Conservation (phyloP, 257 asterid species). For the Buddleja alternifolia region DNA sequence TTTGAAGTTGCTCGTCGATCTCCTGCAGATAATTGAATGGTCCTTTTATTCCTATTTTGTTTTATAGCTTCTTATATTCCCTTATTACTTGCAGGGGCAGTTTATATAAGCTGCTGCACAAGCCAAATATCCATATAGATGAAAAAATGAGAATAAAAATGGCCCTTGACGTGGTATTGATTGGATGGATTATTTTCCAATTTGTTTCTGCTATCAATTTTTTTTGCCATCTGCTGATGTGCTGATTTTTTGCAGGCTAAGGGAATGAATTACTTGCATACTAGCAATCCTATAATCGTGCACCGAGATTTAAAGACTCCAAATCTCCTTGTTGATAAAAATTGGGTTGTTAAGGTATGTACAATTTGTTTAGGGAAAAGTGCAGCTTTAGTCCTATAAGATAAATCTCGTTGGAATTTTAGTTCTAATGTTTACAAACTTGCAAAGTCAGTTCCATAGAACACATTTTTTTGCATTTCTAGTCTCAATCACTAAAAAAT, state of each 20-base stretch:
- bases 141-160: slow-evolving; percentile 84
- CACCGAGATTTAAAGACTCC: slow-evolving; percentile 98
- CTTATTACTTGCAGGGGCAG: slow-evolving; percentile 79
- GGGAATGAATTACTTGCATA: slow-evolving; percentile 98
- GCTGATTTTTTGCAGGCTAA: slow-evolving; percentile 70
- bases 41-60: slow-evolving; percentile 17
- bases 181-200: slow-evolving; percentile 26
- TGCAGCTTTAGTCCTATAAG: too few species aligned
- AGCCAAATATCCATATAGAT: slow-evolving; percentile 74
- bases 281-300: slow-evolving; percentile 88
- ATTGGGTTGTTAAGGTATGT: slow-evolving; percentile 92
- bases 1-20: slow-evolving; percentile 2
- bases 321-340: slow-evolving; percentile 93
- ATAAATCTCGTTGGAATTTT: too few species aligned
- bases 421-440: too few species aligned
- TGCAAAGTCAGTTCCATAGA: too few species aligned
- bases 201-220: slow-evolving; percentile 29
- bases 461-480: too few species aligned
- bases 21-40: slow-evolving; percentile 3
- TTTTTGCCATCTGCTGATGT: slow-evolving; percentile 16
- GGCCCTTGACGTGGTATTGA: slow-evolving; percentile 96
- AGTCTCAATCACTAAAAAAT: too few species aligned
- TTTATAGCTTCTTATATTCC: slow-evolving; percentile 16
- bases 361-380: too few species aligned
- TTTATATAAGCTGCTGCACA: slow-evolving; percentile 86